These are phyloP conservation scores for Trifolium fragiferum DNA, from an alignment of 306 rosid genomes.

Conservation along the genomic window DNA sequence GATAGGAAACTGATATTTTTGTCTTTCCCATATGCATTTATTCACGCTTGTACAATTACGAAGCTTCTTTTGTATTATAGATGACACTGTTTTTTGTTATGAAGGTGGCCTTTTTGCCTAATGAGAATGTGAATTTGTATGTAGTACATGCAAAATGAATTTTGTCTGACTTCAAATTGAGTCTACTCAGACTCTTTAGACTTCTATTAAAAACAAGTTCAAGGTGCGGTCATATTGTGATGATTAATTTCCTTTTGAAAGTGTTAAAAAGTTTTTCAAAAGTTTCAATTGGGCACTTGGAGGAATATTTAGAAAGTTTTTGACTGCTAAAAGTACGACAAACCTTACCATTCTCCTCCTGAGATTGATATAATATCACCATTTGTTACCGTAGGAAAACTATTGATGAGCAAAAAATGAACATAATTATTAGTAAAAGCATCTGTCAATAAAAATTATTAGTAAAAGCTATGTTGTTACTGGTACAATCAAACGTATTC, in stretches of 20 bases:
- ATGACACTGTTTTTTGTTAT: slow-evolving; percentile 5
- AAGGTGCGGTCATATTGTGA: not conserved
- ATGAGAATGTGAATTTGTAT: slow-evolving; percentile 7
- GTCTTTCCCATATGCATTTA: slow-evolving; percentile 11
- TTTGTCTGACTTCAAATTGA: slow-evolving; percentile 1
- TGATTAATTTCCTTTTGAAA: not conserved
- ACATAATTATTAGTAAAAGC: not conserved
- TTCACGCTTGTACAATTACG: slow-evolving; percentile 27
- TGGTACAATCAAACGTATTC: not conserved
- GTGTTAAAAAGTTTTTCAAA: not conserved
- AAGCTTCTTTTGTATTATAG: not conserved
- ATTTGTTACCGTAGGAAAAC: not conserved
- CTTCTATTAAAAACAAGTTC: slow-evolving; percentile 11
- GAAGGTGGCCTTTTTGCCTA: not conserved
- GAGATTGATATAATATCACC: not conserved
- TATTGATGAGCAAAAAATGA: slow-evolving; percentile 2
- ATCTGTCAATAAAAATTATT: not conserved
- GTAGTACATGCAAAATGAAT: slow-evolving; percentile 7
- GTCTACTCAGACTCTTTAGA: slow-evolving; percentile 15
- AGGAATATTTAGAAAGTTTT: not conserved
- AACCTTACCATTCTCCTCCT: slow-evolving; percentile 8
- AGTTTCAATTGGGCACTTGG: not conserved
- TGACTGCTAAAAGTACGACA: slow-evolving; percentile 13
- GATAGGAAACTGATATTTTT: slow-evolving; percentile 23
- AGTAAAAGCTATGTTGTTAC: not conserved